phyloP scores from a whole-genome alignment of 768 basidiomycete genomes.

The Boletus huronensis region DNA sequence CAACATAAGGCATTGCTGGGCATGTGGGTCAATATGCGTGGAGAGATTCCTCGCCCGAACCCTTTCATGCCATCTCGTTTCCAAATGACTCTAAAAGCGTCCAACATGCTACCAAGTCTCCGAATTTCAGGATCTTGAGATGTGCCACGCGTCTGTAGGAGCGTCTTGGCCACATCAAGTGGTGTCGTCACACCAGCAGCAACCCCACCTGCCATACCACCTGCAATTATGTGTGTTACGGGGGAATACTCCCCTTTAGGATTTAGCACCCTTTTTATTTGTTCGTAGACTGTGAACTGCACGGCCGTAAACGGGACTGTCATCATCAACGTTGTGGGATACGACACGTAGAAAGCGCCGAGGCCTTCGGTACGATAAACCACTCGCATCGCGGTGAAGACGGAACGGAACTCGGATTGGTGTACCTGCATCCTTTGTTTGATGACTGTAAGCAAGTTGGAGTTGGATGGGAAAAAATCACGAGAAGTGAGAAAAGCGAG shows the following conservation, averaged over 20 bases:
- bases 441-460: conserved; percentile 63
- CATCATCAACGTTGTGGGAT: conserved; percentile 96
- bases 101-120: conserved; percentile 75
- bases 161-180: conserved; percentile 95
- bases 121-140: conserved; percentile 83
- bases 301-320: conserved; percentile 98
- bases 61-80: conserved; percentile 80
- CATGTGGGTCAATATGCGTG: conserved; percentile 91
- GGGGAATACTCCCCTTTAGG: conserved; percentile 87
- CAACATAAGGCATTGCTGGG: conserved; percentile 97
- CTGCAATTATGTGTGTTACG: conserved; percentile 86
- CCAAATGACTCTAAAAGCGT: conserved; percentile 89
- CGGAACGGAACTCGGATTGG: conserved; percentile 86
- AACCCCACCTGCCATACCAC: conserved; percentile 88
- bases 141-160: conserved; percentile 93
- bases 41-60: conserved; percentile 82
- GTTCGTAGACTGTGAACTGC: conserved; percentile 96
- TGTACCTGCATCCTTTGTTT: conserved; percentile 99
- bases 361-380: conserved; percentile 87
- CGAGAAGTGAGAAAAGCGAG: conserved; percentile 6
- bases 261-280: conserved; percentile 82
- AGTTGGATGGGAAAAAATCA: conserved; percentile 9
- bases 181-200: conserved; percentile 96
- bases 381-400: conserved; percentile 77
- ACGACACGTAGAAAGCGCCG: conserved; percentile 94